Conservation (phyloP, 2,329 filamentous ascomycete species). For the Ceratocystis albifundus region DNA sequence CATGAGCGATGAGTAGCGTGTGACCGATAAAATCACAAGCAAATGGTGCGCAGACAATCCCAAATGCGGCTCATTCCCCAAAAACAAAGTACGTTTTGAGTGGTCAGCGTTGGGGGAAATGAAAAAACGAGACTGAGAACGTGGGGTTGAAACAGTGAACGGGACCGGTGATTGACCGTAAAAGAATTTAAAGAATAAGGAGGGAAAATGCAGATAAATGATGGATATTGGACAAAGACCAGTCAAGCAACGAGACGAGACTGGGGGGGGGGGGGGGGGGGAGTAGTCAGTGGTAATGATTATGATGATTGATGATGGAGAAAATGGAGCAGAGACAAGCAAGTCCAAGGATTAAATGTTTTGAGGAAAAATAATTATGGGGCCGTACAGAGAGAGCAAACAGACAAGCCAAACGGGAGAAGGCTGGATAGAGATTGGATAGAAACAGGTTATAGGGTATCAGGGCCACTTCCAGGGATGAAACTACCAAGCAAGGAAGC, state of each 20-base stretch:
- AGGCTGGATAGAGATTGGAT: too few relatives aligned
- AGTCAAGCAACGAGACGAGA: too few relatives aligned
- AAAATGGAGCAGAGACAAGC: constrained; percentile 8
- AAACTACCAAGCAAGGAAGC: background rate
- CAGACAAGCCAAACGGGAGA: background rate
- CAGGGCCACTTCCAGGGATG: background rate
- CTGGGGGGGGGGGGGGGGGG: too few relatives aligned
- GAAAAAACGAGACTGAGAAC: background rate
- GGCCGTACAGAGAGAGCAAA: background rate
- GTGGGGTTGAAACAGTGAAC: background rate
- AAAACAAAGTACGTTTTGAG: background rate
- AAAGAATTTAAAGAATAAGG: background rate
- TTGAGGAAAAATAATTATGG: background rate
- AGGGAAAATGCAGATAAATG: background rate
- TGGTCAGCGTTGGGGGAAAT: background rate
- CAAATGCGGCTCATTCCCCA: background rate
- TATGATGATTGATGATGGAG: constrained; percentile 10
- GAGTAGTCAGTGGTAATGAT: background rate
- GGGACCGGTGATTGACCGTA: background rate
- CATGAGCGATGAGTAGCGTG: constrained; percentile 6
- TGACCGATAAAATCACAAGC: constrained; percentile 18
- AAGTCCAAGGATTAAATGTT: background rate
- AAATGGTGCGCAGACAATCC: constrained; percentile 5
- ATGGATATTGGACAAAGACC: background rate
- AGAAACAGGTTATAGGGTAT: background rate